Evolutionary conservation across 345 rosid genomes (phyloP), one percentile per base, ranked within the genome.

Genomic region (Syzygium jambos): DNA sequence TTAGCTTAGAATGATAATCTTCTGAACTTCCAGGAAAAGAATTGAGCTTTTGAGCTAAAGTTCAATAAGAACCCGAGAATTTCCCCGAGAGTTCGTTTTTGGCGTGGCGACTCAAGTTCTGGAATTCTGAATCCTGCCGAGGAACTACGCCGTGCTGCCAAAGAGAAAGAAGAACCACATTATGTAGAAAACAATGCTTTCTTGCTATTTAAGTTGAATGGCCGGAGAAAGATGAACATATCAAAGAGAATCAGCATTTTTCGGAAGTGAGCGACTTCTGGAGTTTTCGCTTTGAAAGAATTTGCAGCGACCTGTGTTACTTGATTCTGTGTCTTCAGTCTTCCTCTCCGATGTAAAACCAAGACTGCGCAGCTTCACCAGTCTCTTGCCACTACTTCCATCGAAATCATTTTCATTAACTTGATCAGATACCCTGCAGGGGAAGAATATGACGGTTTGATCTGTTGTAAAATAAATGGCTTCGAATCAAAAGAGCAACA

Each of bases 241-340:
- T 17, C 46, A 68, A 34, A 34, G 78, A 4, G 34, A 68, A 51
- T 16, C 63, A 52, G 61, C 85, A 56, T 84, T 30, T 34, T 63
- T 93, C 93, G 95, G 90, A 97, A 95, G 89, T 89, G 93, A 90
- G 93, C 78, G 86, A 96, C 90, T 87, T 92, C 91, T 95, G 95
- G 63, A 96, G 96, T 90, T 93, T 94, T 86, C 98, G 95, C 98
- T 77, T 86, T 93, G 95, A 89, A 96, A 92, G 91, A 97, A 95
- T 85, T 96, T 96, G 94, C 98, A 94, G 25, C 99, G 95, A 49
- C 99, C 96, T 90, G 93, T 95, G 13, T 95, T 98, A 88, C 96
- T 94, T 21, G 99, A 96, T 91, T 94, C 98, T 46, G 86, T 91
- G 88, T 96, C 97, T 91, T 95, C 96, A 12, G 88, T 92, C 86